Evolutionary conservation across 768 basidiomycete genomes (phyloP).

Genomic region (Infundibulicybe gibba): DNA sequence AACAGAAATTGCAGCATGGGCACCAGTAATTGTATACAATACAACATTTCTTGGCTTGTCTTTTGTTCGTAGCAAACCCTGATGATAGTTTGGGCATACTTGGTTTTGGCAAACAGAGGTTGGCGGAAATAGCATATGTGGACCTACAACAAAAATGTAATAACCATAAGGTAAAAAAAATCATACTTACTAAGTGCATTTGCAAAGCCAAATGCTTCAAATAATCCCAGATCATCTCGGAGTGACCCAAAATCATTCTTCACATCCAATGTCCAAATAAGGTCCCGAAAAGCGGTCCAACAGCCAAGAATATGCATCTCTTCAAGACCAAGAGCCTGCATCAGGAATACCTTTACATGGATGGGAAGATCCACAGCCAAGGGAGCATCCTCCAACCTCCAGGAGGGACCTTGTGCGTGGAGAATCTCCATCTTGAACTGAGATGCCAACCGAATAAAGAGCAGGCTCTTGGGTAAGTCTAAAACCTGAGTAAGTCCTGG

Average conservation of each 20-base stretch:
- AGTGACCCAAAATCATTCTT: background rate
- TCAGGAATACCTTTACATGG: background rate
- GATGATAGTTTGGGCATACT: background rate
- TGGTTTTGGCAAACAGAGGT: too few species aligned
- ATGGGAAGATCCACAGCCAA: background rate
- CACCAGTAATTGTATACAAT: constrained; percentile 8
- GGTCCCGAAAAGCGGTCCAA: background rate
- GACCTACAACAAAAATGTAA: too few species aligned
- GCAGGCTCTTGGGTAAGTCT: too few species aligned
- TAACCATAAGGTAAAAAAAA: too few species aligned
- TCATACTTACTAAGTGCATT: too few species aligned
- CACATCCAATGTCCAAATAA: background rate
- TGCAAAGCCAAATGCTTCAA: background rate
- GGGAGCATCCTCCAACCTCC: background rate
- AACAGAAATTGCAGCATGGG: constrained; percentile 8
- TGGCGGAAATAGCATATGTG: background rate
- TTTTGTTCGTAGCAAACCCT: background rate
- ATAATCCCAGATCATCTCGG: too few species aligned
- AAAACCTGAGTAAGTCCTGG: too few species aligned
- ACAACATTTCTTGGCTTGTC: constrained; percentile 3
- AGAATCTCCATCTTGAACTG: background rate
- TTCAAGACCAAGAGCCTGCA: background rate
- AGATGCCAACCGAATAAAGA: background rate
- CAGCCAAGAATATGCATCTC: background rate
- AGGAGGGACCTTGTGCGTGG: background rate